Conservation (phyloP, 2,329 filamentous ascomycete genomes). For the Aspergillus phoenicis region DNA sequence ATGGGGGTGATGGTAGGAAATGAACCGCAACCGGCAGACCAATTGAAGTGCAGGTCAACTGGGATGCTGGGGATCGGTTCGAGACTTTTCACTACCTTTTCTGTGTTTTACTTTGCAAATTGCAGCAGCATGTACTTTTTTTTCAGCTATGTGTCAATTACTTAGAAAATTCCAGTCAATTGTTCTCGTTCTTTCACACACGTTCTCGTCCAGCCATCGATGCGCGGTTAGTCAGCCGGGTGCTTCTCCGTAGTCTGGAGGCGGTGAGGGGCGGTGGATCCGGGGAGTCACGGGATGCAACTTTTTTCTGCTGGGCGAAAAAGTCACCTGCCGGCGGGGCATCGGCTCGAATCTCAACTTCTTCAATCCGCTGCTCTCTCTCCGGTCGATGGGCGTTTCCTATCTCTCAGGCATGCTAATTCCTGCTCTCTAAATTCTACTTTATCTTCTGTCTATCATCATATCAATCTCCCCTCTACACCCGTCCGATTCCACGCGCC, state of each 20-base stretch:
- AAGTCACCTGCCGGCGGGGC: slow-evolving; percentile 19
- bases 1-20: neutral
- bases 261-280: slow-evolving; percentile 16
- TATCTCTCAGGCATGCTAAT: slow-evolving; percentile 1
- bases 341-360: slow-evolving; percentile 6
- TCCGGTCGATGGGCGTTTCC: slow-evolving; percentile 1
- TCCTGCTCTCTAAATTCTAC: neutral
- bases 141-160: slow-evolving; percentile 3
- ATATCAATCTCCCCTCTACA: too few species aligned
- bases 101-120: neutral
- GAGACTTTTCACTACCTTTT: neutral
- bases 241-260: slow-evolving; percentile 8
- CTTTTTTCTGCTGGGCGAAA: slow-evolving; percentile 23
- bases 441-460: too few species aligned
- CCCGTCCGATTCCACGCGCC: neutral
- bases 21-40: slow-evolving; percentile 4
- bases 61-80: slow-evolving; percentile 5
- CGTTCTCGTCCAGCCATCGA: neutral
- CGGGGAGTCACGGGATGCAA: slow-evolving; percentile 17
- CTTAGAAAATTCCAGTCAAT: neutral
- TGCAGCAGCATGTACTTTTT: slow-evolving; percentile 2
- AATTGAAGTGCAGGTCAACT: slow-evolving; percentile 49
- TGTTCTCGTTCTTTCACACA: too few species aligned
- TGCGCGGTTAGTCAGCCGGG: neutral
- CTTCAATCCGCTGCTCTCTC: neutral